phyloP scores from a whole-genome alignment of 495 filamentous ascomycete genomes.

The Neurospora cerealis region DNA sequence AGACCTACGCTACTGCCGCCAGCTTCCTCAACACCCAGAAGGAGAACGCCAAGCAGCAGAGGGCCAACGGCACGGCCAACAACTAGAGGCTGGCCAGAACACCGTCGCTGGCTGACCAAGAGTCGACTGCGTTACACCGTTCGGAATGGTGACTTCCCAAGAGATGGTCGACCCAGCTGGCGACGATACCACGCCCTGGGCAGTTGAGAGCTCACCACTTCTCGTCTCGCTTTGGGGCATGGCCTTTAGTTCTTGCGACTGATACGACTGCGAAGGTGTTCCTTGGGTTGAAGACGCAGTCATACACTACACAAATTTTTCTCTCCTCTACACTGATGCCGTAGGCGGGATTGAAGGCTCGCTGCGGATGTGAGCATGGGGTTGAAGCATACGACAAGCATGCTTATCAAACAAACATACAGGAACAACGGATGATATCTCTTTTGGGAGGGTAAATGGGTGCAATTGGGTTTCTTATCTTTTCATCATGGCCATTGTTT shows the following conservation, averaged over 20 bases:
- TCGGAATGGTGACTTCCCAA: not conserved
- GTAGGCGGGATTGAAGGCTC: not conserved
- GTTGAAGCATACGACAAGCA: not conserved
- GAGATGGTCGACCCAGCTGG: not conserved
- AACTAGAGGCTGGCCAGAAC: conserved; percentile 2
- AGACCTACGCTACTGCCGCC: conserved; percentile 51
- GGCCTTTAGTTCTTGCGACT: not conserved
- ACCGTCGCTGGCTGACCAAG: not conserved
- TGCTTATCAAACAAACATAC: not conserved
- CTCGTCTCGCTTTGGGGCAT: not conserved
- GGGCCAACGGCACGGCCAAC: conserved; percentile 31
- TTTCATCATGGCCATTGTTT: not conserved
- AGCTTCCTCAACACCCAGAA: conserved; percentile 49
- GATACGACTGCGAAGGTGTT: not conserved
- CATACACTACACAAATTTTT: not conserved
- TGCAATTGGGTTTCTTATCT: not conserved
- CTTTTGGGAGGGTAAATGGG: not conserved
- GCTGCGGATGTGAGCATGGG: not conserved
- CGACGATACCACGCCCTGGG: not conserved
- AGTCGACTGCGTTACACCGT: not conserved
- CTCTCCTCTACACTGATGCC: not conserved
- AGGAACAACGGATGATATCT: not conserved
- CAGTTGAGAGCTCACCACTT: not conserved
- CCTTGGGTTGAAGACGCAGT: not conserved
- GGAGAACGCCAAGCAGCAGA: conserved; percentile 47